Conservation (phyloP, 257 asterid genomes). For the Orobanche coerulescens region DNA sequence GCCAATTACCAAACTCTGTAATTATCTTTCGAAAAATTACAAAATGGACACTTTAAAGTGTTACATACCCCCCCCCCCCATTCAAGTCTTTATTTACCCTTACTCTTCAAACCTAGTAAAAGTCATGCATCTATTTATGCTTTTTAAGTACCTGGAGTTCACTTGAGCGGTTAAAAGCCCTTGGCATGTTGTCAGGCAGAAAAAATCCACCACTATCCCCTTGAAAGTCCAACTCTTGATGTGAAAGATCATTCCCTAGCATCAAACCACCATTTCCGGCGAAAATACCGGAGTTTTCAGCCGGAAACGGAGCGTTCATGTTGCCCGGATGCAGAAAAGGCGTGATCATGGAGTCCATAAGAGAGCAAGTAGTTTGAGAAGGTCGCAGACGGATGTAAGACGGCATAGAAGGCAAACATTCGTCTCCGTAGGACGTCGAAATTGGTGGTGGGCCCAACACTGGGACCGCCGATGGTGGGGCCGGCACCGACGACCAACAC, state of each 20-base stretch:
- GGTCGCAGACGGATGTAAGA: constrained; percentile 30
- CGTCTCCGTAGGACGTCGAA: neutral
- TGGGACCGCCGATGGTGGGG: neutral
- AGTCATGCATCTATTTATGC: too few relatives aligned
- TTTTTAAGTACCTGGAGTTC: constrained; percentile 59
- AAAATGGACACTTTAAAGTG: too few relatives aligned
- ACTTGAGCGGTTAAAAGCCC: constrained; percentile 42
- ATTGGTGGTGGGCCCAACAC: too few relatives aligned
- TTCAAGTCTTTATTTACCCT: too few relatives aligned
- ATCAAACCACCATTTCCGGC: constrained; percentile 30
- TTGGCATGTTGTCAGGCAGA: constrained; percentile 43
- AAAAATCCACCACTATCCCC: constrained; percentile 54
- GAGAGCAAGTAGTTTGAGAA: constrained; percentile 35
- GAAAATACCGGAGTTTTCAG: constrained; percentile 42
- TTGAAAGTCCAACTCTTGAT: constrained; percentile 63
- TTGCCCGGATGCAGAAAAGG: constrained; percentile 34
- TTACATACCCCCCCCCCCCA: too few relatives aligned
- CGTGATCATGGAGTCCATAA: constrained; percentile 42
- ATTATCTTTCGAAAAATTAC: too few relatives aligned
- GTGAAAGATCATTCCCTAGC: constrained; percentile 41
- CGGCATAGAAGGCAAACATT: neutral
- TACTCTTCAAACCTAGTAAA: too few relatives aligned
- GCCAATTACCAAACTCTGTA: too few relatives aligned
- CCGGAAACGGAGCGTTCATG: constrained; percentile 35
- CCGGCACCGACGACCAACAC: constrained; percentile 11